Evolutionary conservation across 805 yeast genomes (phyloP), one percentile per base, ranked within the genome.

Genomic region (Debaryomyces castellii): DNA sequence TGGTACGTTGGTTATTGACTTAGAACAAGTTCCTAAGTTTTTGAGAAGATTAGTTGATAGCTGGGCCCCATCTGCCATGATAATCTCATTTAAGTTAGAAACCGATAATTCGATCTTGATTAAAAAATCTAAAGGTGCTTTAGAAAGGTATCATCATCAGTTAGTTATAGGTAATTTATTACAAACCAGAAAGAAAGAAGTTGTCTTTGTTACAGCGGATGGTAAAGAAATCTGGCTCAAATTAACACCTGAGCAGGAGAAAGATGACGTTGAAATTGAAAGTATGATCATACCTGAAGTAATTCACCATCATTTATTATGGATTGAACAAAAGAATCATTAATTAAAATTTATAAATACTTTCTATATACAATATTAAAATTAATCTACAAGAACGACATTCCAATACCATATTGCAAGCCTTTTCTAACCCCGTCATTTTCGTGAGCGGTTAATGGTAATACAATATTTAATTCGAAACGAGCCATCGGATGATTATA

Each of bases 11-110:
- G 80, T 85, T 7, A 88, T 94, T 9, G 87, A 90, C 54, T 70
- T 94, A 52, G 97, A 92, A 61, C 98, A 96, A 4, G 99, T 94
- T 3, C 99, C 99, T 16, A 94, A 94, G 60, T 92, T 94, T 56
- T 76, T 94, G 57, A 80, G 89, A 51, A 74, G 96, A 46, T 71
- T 94, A 49, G 97, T 91, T 1, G 95, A 89, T 52, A 78, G 83
- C 9, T 94, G 99, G 99, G 96, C 96, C 0, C 96, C 95, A 2
- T 80, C 83, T 10, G 95, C 97, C 1, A 87, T 90, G 96, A 89
- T 94, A 46, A 87, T 92, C 1, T 87, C 96, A 14, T 94, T 94
- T 70, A 94, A 94, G 64, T 76, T 94, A 42, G 99, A 94, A 60
- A 94, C 99, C 0, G 99, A 94, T 63, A 62, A 67, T 45, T 54